Evolutionary conservation across 106 monocot genomes (phyloP).

Genomic region (Dioscorea alata): DNA sequence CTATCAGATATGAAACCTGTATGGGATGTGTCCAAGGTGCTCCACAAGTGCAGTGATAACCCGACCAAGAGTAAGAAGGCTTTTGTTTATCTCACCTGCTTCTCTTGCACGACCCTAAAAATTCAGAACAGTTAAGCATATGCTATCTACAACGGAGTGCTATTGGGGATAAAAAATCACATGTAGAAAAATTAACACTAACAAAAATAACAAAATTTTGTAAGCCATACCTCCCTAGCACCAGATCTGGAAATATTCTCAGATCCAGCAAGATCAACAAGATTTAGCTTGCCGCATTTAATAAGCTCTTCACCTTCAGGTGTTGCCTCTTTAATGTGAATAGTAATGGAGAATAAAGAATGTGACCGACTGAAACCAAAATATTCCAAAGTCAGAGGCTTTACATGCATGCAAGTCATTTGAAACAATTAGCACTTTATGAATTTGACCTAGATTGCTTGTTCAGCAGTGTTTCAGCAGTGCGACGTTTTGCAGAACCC

Average conservation of each 20-base stretch:
- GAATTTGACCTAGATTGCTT: slow-evolving; percentile 84
- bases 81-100: slow-evolving; percentile 99
- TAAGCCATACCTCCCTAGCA: slow-evolving; percentile 72
- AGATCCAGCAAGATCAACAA: slow-evolving; percentile 97
- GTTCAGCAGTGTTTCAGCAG: slow-evolving; percentile 94
- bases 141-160: not conserved
- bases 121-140: not conserved
- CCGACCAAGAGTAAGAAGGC: slow-evolving; percentile 91
- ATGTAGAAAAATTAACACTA: not conserved
- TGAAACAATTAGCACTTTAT: too few species aligned
- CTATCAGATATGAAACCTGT: slow-evolving; percentile 38
- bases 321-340: slow-evolving; percentile 99
- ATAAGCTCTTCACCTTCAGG: slow-evolving; percentile 99
- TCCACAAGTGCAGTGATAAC: slow-evolving; percentile 98
- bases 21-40: slow-evolving; percentile 94
- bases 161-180: not conserved
- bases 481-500: slow-evolving; percentile 88
- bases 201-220: not conserved
- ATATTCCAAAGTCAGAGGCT: too few species aligned
- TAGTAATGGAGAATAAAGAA: slow-evolving; percentile 95
- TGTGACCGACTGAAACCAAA: slow-evolving; percentile 77
- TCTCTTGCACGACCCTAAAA: slow-evolving; percentile 94
- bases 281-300: slow-evolving; percentile 95
- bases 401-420: too few species aligned
- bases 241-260: slow-evolving; percentile 98